Evolutionary conservation across 352 stramenopile species (phyloP), one percentile per base, ranked within the genome.

Genomic region (Pythium dissotocum): DNA sequence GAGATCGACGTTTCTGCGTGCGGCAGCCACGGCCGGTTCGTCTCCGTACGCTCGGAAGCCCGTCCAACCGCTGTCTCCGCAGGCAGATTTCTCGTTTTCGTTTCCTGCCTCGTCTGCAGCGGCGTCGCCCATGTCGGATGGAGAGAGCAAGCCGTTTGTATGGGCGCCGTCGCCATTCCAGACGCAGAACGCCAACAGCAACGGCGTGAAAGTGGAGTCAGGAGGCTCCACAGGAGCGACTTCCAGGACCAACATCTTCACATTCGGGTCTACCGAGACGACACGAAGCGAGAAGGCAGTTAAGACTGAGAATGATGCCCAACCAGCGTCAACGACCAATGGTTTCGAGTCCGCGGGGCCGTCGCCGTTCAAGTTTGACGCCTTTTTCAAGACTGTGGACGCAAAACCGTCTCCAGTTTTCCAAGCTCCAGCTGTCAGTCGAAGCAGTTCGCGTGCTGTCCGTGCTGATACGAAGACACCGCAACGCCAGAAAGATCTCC

Each of bases 401-500:
- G 51, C 24, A 8, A 57, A 38, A 14, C 10, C 42, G 8, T 57
- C 58, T 58, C 48, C 24, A 21, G 3, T 51, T 7, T 46, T 60
- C 18, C 16, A 56, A 49, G 40, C 33, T 56, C 49, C 46, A 32
- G 18, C 9, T 9, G 4, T 53, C 46, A 21, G n/a, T 32, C 46
- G 21, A 6, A 26, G 6, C 21, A 26, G 18, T 32, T 53, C 46
- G 30, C 46, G 46, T 53, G 46, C 9, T 53, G n/a, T 8, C n/a
- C 42, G 26, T 18, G 30, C 12, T 32, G 38, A 63, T 30, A 40
- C 21, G 14, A 73, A 69, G 51, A 63, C 55, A 24, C 67, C 68
- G n/a, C 51, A 38, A 21, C 35, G 61, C 9, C 69, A 75, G 42
- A 75, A 75, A 46, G 69, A 75, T 61, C 30, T 75, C 13, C 69